Percentiles rank a stretch among this genome's conserved stretches.
Conservation (phyloP, 257 asterid genomes). For the Solanum acaule region DNA sequence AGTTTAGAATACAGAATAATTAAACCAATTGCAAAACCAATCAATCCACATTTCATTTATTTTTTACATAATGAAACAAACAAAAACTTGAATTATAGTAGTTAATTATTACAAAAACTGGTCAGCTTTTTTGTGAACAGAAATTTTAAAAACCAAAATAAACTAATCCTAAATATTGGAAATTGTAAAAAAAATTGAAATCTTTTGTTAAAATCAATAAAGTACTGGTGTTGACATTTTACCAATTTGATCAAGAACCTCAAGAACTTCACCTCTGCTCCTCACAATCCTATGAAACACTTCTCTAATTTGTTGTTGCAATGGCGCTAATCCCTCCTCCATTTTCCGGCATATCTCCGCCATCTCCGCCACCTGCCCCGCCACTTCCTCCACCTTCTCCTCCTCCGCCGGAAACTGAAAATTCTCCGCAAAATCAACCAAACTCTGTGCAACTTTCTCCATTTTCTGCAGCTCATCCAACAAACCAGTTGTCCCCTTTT, state of each 20-base stretch:
- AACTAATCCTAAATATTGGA: not conserved
- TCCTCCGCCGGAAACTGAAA: conserved; percentile 69
- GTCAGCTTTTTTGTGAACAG: not conserved
- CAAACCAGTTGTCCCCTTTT: conserved; percentile 56
- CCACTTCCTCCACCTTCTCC: conserved; percentile 51
- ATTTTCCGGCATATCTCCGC: conserved; percentile 53
- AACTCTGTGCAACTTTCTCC: conserved; percentile 55
- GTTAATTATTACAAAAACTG: not conserved
- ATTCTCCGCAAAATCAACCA: conserved; percentile 50
- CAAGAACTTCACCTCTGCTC: conserved; percentile 77
- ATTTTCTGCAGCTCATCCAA: conserved; percentile 69
- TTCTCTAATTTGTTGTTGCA: conserved; percentile 65
- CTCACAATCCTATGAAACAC: conserved; percentile 92
- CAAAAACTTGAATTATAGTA: not conserved
- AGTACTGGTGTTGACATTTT: conserved; percentile 58
- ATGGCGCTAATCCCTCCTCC: conserved; percentile 82
- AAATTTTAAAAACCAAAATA: not conserved
- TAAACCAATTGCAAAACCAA: not conserved
- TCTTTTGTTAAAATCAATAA: conserved; percentile 18
- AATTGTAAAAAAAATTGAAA: not conserved
- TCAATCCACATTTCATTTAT: not conserved
- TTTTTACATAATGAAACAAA: not conserved
- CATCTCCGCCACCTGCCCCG: conserved; percentile 55
- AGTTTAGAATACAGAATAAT: not conserved
- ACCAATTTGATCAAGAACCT: conserved; percentile 62